phyloP scores from a whole-genome alignment of 768 basidiomycete genomes.

The Kwoniella sp. region DNA sequence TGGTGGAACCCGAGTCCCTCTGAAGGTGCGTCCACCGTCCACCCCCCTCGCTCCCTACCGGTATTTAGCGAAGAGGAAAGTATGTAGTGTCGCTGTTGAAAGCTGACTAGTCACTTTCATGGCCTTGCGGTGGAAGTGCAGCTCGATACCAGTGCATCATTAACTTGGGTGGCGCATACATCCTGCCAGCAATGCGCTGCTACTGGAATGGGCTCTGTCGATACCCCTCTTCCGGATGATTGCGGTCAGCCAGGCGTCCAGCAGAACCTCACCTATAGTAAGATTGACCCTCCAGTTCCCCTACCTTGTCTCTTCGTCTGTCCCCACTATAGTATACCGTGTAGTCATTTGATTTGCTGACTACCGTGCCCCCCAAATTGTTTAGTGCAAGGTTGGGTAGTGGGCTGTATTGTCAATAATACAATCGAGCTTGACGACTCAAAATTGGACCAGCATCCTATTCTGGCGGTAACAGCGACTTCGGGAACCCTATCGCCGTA shows the following conservation, averaged over 20 bases:
- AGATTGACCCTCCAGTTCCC: neutral
- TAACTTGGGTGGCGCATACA: slow-evolving; percentile 8
- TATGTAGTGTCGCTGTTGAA: neutral
- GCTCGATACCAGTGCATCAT: slow-evolving; percentile 8
- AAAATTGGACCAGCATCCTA: neutral
- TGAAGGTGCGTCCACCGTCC: slow-evolving; percentile 4
- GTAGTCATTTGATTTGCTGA: too few species aligned
- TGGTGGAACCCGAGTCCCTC: slow-evolving; percentile 1
- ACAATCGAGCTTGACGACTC: neutral
- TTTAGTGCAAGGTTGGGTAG: neutral
- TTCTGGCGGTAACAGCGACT: neutral
- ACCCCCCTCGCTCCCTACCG: too few species aligned
- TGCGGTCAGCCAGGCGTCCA: neutral
- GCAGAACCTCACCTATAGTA: neutral
- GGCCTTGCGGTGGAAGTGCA: neutral
- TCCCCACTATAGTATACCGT: too few species aligned
- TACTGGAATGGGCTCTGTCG: neutral
- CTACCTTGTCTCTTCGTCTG: too few species aligned
- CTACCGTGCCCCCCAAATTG: too few species aligned
- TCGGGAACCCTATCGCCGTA: neutral
- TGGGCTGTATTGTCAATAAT: slow-evolving; percentile 3
- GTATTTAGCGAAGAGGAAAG: too few species aligned
- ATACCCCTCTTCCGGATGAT: neutral
- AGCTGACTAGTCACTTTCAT: neutral
- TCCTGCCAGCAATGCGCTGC: neutral